Evolutionary conservation across 2,329 filamentous ascomycete genomes (phyloP), one percentile per base, ranked within the genome.

Genomic region (Clarireedia monteithiana): DNA sequence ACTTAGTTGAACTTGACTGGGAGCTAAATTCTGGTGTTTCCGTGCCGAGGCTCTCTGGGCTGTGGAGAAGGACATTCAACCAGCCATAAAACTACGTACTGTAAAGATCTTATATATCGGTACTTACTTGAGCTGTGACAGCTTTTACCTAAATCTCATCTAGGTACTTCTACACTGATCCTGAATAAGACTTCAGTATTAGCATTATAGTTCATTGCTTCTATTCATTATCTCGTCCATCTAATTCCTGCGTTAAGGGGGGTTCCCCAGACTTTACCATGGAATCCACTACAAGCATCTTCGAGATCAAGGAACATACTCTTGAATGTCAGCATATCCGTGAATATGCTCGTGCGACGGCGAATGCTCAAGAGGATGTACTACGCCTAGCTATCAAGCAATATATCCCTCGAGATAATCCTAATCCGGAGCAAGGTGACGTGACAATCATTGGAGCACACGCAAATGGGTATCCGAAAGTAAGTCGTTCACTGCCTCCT

Each of bases 401-500:
- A 68, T 97, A 97, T 69, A 87, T 81, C 0, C 91, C 91, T 1
- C 75, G 82, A 55, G 80, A 85, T 66, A 91, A 91, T 64, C 77
- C 75, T 0, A 71, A 74, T 24, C 86, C 89, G 0, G 77, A 82
- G 60, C 80, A 83, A 1, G 88, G 89, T 36, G 89, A 94, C 70
- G 75, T 96, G 7, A 96, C 90, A 20, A 84, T 97, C 57, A 83
- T 97, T 55, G 90, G 81, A 10, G 86, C 86, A 4, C 91, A 96
- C 72, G 92, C 90, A 50, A 96, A 96, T 74, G 92, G 86, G 10
- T 96, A 96, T 63, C 88, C 89, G 10, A 97, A 96, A 79, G 88
- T 88, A 34, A 12, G 30, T 9, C 10, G 30, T 12, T 34, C 7
- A 34, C 5, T 12, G 30, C 30, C 30, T 34, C 30, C 10, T 34